Evolutionary conservation across 441 rosid species (phyloP), one percentile per base, ranked within the genome.

Genomic region (Adansonia madagascariensis): DNA sequence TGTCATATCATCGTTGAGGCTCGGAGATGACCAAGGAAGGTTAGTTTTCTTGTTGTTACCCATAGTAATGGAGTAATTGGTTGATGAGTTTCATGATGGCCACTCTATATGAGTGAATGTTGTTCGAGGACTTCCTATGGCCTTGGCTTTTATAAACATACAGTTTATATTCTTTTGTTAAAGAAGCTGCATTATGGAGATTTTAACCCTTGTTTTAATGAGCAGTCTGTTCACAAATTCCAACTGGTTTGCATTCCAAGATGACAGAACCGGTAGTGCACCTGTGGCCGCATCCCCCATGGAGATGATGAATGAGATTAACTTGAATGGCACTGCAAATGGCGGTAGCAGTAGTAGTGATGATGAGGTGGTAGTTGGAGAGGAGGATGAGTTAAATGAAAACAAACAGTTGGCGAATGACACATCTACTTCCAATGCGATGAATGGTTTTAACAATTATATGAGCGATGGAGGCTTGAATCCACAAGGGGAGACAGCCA

Each of bases 11-110:
- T 93, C 99, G 73, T 85, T 95, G 81, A 95, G 97, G 53, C 87
- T 95, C 68, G 99, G 98, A 79, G 97, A 91, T 79, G 98, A 92
- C 81, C 90, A 91, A 81, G 99, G 89, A 83, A 92, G 98, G 99
- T 93, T 75, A 76, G 71, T 62, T 44, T 31, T 35, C 8, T 31
- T 31, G n/a, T 15, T 55, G n/a, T 55, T 55, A 27, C 31, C 31
- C 31, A 27, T 27, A 27, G 31, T 27, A 27, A 24, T 27, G 31
- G 31, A 27, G 31, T 27, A 27, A 27, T 27, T 27, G 31, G 2
- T 27, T 27, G 31, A 27, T 27, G 31, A 27, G 31, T 1, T 27
- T 27, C 31, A 27, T 27, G 31, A 1, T 27, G 31, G 31, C 31
- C 31, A 27, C 31, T 27, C 31, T 27, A 27, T 27, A 27, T 27